These are phyloP conservation scores for Santalum album DNA, from an alignment of 164 flowering plant species.

Conservation along the genomic window DNA sequence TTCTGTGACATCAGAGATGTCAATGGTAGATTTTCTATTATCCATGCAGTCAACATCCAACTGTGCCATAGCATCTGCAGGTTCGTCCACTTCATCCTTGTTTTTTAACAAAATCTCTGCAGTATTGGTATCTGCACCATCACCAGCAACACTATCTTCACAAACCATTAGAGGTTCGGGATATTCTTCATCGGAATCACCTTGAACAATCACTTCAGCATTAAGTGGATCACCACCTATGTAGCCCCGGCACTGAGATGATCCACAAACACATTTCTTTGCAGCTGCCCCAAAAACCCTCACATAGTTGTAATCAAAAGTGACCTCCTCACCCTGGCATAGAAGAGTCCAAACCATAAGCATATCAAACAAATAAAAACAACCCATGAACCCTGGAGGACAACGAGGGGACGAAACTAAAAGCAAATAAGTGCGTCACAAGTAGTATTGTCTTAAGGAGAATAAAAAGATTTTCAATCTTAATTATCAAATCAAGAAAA, in stretches of 20 bases:
- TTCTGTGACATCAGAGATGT: too few species aligned
- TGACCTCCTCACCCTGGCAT: slow-evolving; percentile 86
- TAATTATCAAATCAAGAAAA: too few species aligned
- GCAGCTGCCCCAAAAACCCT: slow-evolving; percentile 99
- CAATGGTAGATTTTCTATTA: background rate
- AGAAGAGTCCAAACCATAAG: slow-evolving; percentile 5
- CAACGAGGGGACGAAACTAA: too few species aligned
- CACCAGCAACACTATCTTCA: slow-evolving; percentile 34
- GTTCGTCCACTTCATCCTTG: background rate
- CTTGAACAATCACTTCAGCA: slow-evolving; percentile 66
- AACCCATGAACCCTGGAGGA: background rate
- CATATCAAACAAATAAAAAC: background rate
- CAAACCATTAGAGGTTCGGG: slow-evolving; percentile 66
- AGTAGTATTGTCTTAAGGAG: too few species aligned
- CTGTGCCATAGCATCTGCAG: slow-evolving; percentile 2
- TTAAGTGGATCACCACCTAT: slow-evolving; percentile 86
- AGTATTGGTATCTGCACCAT: slow-evolving; percentile 14
- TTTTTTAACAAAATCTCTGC: slow-evolving; percentile 4
- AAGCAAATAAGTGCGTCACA: too few species aligned
- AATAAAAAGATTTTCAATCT: too few species aligned
- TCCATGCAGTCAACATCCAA: background rate
- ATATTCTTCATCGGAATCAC: slow-evolving; percentile 91
- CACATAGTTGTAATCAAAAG: slow-evolving; percentile 95
- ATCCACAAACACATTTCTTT: slow-evolving; percentile 87
- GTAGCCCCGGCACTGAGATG: slow-evolving; percentile 77